Percentiles rank a stretch among this genome's conserved stretches.
Conservation (phyloP, 192 early-diverging fungal species). For the Umbelopsis ramanniana region DNA sequence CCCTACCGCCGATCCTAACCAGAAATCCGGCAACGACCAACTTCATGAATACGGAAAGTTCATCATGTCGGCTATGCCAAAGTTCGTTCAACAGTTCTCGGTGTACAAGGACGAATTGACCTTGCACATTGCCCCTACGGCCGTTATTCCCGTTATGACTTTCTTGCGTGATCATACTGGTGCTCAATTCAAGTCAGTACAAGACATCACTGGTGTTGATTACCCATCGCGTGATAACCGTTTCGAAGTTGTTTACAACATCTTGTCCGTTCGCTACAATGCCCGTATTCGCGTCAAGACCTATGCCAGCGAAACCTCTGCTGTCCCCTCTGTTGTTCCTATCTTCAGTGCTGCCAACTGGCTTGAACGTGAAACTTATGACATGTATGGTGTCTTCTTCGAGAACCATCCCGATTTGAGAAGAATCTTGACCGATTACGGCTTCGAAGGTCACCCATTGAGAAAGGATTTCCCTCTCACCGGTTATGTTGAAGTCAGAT, state of each 20-base stretch:
- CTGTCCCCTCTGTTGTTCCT: constrained; percentile 86
- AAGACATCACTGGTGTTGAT: constrained; percentile 90
- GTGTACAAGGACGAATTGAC: constrained; percentile 98
- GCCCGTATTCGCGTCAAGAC: constrained; percentile 97
- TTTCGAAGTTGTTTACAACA: constrained; percentile 96
- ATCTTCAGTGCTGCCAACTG: constrained; percentile 90
- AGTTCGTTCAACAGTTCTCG: constrained; percentile 95
- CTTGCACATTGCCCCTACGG: constrained; percentile 89
- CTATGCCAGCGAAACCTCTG: constrained; percentile 87
- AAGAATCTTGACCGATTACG: constrained; percentile 97
- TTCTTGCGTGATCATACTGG: constrained; percentile 95
- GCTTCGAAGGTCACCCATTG: constrained; percentile 94
- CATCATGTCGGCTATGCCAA: constrained; percentile 84
- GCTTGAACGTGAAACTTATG: constrained; percentile 98
- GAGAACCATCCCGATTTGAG: constrained; percentile 94
- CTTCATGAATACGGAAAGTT: constrained; percentile 91
- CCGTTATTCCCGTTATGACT: constrained; percentile 75
- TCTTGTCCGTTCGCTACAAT: constrained; percentile 87
- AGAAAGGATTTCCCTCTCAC: constrained; percentile 99
- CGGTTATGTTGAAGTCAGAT: constrained; percentile 98
- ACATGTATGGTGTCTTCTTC: constrained; percentile 99
- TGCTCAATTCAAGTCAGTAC: constrained; percentile 89
- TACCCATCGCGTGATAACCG: constrained; percentile 91
- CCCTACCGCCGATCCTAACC: constrained; percentile 36
- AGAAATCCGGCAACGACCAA: constrained; percentile 44